Evolutionary conservation across 805 yeast species (phyloP).

Genomic region (Yamadazyma nakazawae): DNA sequence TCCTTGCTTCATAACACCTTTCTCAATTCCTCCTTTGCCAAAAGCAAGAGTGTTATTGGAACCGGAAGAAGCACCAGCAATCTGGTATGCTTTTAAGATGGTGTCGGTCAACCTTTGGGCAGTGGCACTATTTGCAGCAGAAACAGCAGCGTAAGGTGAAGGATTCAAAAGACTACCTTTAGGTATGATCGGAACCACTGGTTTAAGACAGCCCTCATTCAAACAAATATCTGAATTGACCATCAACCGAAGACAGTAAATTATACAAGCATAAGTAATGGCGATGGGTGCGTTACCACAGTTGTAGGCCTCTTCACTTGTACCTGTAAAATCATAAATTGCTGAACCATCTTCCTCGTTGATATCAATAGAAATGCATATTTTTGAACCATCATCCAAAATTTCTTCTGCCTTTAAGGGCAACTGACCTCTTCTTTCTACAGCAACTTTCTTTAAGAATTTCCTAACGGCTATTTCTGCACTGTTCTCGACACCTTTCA

Average conservation of each 20-base stretch:
- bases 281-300: slow-evolving; percentile 19
- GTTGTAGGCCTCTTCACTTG: slow-evolving; percentile 20
- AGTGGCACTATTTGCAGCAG: slow-evolving; percentile 17
- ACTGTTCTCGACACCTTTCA: slow-evolving; percentile 79
- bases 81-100: slow-evolving; percentile 20
- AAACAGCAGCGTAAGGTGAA: slow-evolving; percentile 16
- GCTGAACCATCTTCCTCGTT: slow-evolving; percentile 18
- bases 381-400: slow-evolving; percentile 17
- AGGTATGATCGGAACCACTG: slow-evolving; percentile 14
- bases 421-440: slow-evolving; percentile 41
- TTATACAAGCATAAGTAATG: slow-evolving; percentile 16
- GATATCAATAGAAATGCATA: slow-evolving; percentile 15
- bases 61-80: slow-evolving; percentile 18
- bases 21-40: slow-evolving; percentile 18
- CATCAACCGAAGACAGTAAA: slow-evolving; percentile 18
- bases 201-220: slow-evolving; percentile 16
- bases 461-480: slow-evolving; percentile 67
- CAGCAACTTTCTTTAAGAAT: slow-evolving; percentile 14
- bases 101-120: slow-evolving; percentile 20
- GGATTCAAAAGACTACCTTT: slow-evolving; percentile 16
- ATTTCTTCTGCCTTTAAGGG: slow-evolving; percentile 14
- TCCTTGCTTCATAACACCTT: slow-evolving; percentile 16
- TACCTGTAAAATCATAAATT: slow-evolving; percentile 24
- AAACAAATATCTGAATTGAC: slow-evolving; percentile 19
- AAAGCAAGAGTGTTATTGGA: slow-evolving; percentile 19